Conservation (phyloP, 768 basidiomycete genomes). For the Postia placenta region DNA sequence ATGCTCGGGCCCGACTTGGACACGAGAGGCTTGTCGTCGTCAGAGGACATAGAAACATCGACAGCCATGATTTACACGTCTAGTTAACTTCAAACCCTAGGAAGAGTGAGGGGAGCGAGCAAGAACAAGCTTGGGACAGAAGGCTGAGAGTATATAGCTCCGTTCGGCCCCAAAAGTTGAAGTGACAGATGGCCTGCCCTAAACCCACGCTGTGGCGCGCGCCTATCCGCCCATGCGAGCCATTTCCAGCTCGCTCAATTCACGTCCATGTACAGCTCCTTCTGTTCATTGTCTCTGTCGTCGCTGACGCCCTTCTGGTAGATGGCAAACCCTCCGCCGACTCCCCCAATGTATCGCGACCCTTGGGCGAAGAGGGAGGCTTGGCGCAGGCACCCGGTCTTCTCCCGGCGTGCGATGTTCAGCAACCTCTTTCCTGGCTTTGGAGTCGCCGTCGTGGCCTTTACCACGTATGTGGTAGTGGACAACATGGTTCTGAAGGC, state of each 20-base stretch:
- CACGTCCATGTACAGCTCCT: slow-evolving; percentile 2
- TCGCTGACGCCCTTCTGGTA: slow-evolving; percentile 11
- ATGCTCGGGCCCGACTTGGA: slow-evolving; percentile 30
- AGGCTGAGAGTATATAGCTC: neutral
- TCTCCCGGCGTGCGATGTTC: slow-evolving; percentile 83
- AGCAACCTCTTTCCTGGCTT: slow-evolving; percentile 90
- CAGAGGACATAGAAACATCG: slow-evolving; percentile 47
- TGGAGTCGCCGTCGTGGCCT: slow-evolving; percentile 87
- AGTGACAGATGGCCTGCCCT: slow-evolving; percentile 55
- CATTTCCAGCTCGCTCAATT: neutral
- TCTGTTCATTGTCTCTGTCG: neutral
- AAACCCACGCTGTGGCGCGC: slow-evolving; percentile 21
- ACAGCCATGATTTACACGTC: slow-evolving; percentile 43
- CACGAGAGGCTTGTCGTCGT: slow-evolving; percentile 51
- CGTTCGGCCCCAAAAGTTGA: slow-evolving; percentile 25
- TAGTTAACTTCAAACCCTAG: slow-evolving; percentile 6
- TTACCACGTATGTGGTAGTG: slow-evolving; percentile 83
- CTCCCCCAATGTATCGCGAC: slow-evolving; percentile 75
- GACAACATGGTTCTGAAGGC: slow-evolving; percentile 61
- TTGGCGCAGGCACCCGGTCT: slow-evolving; percentile 88
- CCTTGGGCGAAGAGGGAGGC: slow-evolving; percentile 93
- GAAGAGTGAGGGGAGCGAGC: neutral
- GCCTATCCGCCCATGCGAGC: neutral
- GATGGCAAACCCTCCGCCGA: slow-evolving; percentile 43
- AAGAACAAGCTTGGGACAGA: neutral